A percentile compares a stretch with the other conserved stretches of the same genome.
Evolutionary conservation across 2,329 filamentous ascomycete genomes (phyloP).

Genomic region (Neophaeococcomyces aloes): DNA sequence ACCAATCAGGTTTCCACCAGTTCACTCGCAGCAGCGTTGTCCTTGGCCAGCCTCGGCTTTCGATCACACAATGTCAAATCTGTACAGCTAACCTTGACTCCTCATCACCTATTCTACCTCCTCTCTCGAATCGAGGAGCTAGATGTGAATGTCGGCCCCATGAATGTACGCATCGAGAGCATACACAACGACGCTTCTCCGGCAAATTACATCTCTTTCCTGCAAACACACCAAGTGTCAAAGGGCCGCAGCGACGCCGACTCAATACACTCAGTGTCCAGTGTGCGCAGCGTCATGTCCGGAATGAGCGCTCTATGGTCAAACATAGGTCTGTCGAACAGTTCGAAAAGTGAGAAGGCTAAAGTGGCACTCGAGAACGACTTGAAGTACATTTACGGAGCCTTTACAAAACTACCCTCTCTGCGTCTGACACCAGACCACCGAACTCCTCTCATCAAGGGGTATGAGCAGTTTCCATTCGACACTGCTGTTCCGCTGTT

Average conservation of each 20-base stretch:
- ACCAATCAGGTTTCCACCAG: conserved; percentile 50
- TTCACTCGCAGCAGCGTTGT: conserved; percentile 67
- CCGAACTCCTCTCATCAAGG: conserved; percentile 76
- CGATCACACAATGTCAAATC: conserved; percentile 77
- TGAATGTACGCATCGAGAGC: conserved; percentile 93
- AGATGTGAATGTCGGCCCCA: conserved; percentile 79
- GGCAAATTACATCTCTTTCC: conserved; percentile 90
- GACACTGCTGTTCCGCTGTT: conserved; percentile 95
- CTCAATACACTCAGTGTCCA: conserved; percentile 91
- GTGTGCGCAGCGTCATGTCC: conserved; percentile 93
- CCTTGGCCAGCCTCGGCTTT: conserved; percentile 74
- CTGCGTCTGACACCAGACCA: conserved; percentile 84
- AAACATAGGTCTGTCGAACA: conserved; percentile 68
- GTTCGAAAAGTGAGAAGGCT: conserved; percentile 77
- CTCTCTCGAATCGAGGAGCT: conserved; percentile 92
- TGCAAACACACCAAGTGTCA: conserved; percentile 59
- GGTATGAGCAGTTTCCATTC: conserved; percentile 96
- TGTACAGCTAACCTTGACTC: conserved; percentile 81
- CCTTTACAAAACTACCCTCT: conserved; percentile 96
- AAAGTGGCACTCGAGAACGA: conserved; percentile 77
- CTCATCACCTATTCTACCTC: conserved; percentile 93
- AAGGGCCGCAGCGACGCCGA: conserved; percentile 73
- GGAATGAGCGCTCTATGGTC: conserved; percentile 92
- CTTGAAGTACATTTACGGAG: conserved; percentile 91
- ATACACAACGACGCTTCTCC: conserved; percentile 78